A percentile compares a stretch with the other conserved stretches of the same genome.
Conservation (phyloP, 345 rosid genomes). For the Alliaria petiolata region DNA sequence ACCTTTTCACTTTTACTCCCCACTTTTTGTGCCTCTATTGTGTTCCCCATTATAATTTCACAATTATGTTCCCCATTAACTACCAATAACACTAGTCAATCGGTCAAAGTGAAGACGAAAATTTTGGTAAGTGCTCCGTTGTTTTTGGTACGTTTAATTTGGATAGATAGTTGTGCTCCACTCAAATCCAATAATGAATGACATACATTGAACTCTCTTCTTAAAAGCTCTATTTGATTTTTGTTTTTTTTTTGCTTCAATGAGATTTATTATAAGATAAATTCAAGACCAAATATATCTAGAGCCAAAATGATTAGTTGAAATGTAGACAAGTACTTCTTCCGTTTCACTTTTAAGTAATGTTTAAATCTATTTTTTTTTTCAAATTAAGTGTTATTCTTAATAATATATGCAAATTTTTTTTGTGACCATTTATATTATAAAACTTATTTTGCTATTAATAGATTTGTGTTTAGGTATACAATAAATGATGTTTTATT, state of each 20-base stretch:
- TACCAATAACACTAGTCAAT: conserved; percentile 22
- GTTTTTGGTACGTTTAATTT: conserved; percentile 26
- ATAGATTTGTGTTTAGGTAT: no score
- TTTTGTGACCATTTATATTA: no score
- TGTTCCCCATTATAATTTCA: conserved; percentile 34
- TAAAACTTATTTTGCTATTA: no score
- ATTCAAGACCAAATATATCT: background rate
- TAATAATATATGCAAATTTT: no score
- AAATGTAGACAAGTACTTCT: background rate
- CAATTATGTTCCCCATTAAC: conserved; percentile 32
- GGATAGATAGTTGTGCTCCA: conserved; percentile 19
- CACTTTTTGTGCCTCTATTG: conserved; percentile 6
- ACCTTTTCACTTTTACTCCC: background rate
- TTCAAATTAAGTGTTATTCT: no score
- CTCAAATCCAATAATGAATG: conserved; percentile 1
- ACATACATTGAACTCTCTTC: background rate
- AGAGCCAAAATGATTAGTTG: background rate
- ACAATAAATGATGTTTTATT: no score
- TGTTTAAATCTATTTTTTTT: no score
- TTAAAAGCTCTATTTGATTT: background rate
- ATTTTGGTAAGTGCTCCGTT: background rate
- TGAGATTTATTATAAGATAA: background rate
- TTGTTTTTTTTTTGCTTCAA: no score
- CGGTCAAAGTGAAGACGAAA: conserved; percentile 9
- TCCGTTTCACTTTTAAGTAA: no score